Evolutionary conservation across 106 monocot species (phyloP), one percentile per base, ranked within the genome.

Genomic region (Iris macrosiphon): DNA sequence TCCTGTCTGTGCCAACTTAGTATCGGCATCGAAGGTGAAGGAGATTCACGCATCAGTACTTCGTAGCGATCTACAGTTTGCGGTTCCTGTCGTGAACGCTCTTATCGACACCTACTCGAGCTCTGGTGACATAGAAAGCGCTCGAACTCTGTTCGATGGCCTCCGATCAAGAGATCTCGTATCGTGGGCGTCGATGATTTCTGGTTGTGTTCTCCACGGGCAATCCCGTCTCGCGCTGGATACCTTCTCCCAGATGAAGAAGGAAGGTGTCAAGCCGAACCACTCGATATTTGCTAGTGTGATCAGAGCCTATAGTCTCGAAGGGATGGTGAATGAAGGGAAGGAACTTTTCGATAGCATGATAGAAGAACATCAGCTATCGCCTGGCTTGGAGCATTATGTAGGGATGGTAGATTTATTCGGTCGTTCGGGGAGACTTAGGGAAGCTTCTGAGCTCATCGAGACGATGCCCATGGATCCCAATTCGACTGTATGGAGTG

Each of bases 121-220:
- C 53, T 82, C 95, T 31, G 89, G 82, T 30, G 66, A 79, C 38
- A 50, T 85, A 18, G 21, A 25, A 29, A 59, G 66, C 54, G 89
- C 89, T 44, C 73, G 41, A 31, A 34, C 35, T 57, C 42, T 89
- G 21, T 95, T 95, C 61, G 33, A 61, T 35, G 28, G 24, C 17
- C 60, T 67, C 15, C 8, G 45, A 17, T 52, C 52, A 7, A 85
- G 54, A 50, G 88, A 85, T 73, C 27, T 68, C 15, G 77, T 85
- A 41, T 82, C 95, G 4, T 95, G 95, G 95, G 89, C 82, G 55
- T 71, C 85, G 0, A 54, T 89, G 39, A 85, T 95, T 43, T 57
- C 64, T 45, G 79, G 74, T 27, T 74, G 62, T 65, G 53, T 95
- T 56, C 59, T 89, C 14, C 89, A 85, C 61, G 76, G 79, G 22